Evolutionary conservation across 768 basidiomycete genomes (phyloP), one percentile per base, ranked within the genome.

Genomic region (Boletus sp.): DNA sequence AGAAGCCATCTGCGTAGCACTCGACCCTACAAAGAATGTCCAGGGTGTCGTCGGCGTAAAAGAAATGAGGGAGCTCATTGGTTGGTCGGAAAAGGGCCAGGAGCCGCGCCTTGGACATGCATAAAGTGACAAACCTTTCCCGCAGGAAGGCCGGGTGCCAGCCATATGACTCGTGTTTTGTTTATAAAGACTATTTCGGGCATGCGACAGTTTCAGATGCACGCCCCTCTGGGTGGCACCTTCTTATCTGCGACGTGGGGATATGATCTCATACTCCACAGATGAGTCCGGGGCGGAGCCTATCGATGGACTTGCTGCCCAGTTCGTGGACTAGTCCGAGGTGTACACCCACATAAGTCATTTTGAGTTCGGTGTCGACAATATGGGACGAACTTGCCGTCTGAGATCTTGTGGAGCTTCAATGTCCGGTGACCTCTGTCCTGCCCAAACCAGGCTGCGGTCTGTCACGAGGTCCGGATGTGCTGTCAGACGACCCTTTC

Each of bases 61-160:
- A 53, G 75, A 77, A 60, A 95, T 96, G 87, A 79, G 87, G 57
- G 77, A 83, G 63, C 70, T 93, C 45, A 80, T 92, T 60, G 89
- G 87, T 14, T 89, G 88, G 87, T 60, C 67, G 23, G 54, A 68
- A 55, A 74, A 72, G 61, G 72, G 69, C 32, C 52, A 63, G 46
- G 54, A 51, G 38, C 50, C 59, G 63, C 61, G 38, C 52, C 47
- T 49, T 35, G 56, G 47, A 37, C 46, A 54, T 47, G 59, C 59
- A 54, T 68, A 50, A 52, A 30, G 27, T 45, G 54, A 54, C 55
- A 51, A 29, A 35, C 3, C 43, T 44, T 53, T 30, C 40, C 57
- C 50, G 41, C 48, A 54, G 47, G 50, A 55, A 54, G 25, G 19
- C 44, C 47, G 32, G 13, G 32, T 32, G 48, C 21, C 39, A n/a